Percentiles rank a stretch among this genome's conserved stretches.
Conservation (phyloP, 805 yeast species). For the Saturnispora gosingensis region DNA sequence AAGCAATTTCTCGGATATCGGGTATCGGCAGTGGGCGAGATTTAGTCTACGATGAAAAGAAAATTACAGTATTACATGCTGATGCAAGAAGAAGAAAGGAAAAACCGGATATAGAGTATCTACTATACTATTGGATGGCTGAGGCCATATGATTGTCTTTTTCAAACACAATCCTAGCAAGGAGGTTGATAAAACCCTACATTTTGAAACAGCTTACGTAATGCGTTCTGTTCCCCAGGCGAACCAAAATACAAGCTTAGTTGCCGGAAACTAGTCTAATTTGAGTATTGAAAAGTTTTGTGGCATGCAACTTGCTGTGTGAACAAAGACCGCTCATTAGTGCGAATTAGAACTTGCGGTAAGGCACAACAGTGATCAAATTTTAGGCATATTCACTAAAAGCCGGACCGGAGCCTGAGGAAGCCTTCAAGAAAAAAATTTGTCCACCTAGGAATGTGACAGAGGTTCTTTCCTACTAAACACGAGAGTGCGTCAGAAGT, state of each 20-base stretch:
- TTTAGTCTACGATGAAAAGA: neutral
- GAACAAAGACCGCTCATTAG: neutral
- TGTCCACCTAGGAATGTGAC: neutral
- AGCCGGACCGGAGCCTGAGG: constrained; percentile 21
- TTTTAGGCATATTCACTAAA: neutral
- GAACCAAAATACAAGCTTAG: no score
- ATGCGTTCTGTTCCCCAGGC: neutral
- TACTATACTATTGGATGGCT: no score
- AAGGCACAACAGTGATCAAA: neutral
- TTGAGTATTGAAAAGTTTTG: neutral
- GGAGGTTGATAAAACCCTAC: neutral
- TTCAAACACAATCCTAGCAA: neutral
- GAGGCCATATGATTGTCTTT: no score
- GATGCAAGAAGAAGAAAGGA: no score
- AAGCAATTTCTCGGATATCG: neutral
- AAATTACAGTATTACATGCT: no score
- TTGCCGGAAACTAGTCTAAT: neutral
- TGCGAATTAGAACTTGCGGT: neutral
- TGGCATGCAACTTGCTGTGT: neutral
- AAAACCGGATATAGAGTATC: no score
- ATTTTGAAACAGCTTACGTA: constrained; percentile 6
- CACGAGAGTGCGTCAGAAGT: neutral
- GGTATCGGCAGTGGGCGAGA: neutral
- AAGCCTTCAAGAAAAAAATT: neutral
- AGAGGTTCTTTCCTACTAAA: neutral